These are phyloP conservation scores for Didymellaceae sp. DNA, from an alignment of 2,329 filamentous ascomycete species.

Conservation along the genomic window DNA sequence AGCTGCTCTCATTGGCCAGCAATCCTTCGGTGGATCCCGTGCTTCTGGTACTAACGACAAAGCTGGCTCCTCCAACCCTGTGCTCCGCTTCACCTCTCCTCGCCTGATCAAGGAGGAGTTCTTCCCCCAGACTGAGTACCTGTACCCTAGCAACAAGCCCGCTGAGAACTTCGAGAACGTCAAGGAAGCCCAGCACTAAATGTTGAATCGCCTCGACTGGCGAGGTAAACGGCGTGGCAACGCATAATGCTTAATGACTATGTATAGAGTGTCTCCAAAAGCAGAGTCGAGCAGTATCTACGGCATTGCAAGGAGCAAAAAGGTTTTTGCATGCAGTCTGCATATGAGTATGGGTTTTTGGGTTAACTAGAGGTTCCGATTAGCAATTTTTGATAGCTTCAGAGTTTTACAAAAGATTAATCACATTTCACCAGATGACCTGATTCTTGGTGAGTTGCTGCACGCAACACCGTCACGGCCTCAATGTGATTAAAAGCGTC, in stretches of 20 bases:
- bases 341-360: neutral
- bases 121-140: slow-evolving; percentile 52
- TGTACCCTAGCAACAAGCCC: slow-evolving; percentile 57
- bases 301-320: slow-evolving; percentile 11
- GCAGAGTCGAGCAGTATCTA: neutral
- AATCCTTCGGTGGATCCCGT: slow-evolving; percentile 59
- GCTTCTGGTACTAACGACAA: slow-evolving; percentile 63
- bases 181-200: slow-evolving; percentile 6
- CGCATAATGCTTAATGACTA: neutral
- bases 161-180: slow-evolving; percentile 8
- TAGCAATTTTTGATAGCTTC: no score
- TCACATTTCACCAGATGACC: no score
- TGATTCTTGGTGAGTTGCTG: no score
- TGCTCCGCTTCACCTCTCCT: slow-evolving; percentile 61
- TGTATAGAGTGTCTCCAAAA: neutral
- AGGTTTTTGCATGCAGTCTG: neutral
- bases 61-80: slow-evolving; percentile 58
- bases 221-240: neutral
- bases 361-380: no score
- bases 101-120: slow-evolving; percentile 63
- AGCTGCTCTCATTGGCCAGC: slow-evolving; percentile 53
- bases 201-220: neutral
- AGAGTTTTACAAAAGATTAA: no score
- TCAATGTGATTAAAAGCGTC: no score
- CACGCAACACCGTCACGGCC: no score